Evolutionary conservation across 1,139 yeast species (phyloP), one percentile per base, ranked within the genome.

Genomic region (Protomyces gravidus): DNA sequence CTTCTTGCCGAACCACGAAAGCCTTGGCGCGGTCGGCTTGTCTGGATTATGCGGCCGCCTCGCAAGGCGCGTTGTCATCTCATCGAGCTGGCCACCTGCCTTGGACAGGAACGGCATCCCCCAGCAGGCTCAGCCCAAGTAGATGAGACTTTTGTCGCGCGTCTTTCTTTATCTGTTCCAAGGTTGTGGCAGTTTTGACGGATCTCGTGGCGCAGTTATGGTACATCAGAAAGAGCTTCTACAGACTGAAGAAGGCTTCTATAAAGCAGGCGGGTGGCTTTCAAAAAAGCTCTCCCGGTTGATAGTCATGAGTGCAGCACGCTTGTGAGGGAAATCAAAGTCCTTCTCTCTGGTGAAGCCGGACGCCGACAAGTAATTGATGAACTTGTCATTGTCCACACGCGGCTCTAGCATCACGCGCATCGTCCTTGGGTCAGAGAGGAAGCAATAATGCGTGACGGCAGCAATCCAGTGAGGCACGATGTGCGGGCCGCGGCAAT

Each of bases 321-420:
- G 62, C 50, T 67, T 67, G 42, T 67, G 68, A 7, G 68, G 68
- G 45, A 67, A 67, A 40, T 66, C 61, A 28, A 67, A 67, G 32
- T 66, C 68, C 51, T 60, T 53, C 19, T 61, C 50, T 50, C 65
- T 63, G 27, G 55, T 40, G 49, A 59, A 66, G 9, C 65, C 66
- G 33, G 51, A 42, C 11, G 47, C 27, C 7, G 42, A 33, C 17
- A 67, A 61, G 48, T 67, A 67, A 19, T 40, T 48, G 46, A 65
- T 63, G 45, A 67, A 57, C 61, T 64, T 65, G 28, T 23, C 55
- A 47, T 67, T 67, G 55, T 66, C 68, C 21, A 59, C 60, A n/a
- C 68, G 61, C 3, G 68, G 68, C 45, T 67, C 68, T n/a, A 67
- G 62, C 53, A 61, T 63, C 33, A 66, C 65, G 30, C 60, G 48